These are phyloP conservation scores for Lactarius hatsudake DNA, from an alignment of 768 basidiomycete species.

Conservation along the genomic window DNA sequence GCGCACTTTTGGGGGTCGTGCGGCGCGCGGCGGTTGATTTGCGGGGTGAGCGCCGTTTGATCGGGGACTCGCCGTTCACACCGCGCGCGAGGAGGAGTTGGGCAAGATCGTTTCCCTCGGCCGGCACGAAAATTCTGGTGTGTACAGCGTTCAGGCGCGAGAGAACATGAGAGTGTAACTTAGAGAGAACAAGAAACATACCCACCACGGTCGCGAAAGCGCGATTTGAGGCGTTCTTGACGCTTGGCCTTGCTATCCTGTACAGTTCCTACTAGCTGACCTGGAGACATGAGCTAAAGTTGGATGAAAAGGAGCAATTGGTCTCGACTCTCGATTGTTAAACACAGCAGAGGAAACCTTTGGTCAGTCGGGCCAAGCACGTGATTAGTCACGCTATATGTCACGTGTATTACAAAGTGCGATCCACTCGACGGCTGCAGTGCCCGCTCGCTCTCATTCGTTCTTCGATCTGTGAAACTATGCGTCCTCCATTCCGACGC, in stretches of 20 bases:
- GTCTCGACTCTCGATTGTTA: neutral
- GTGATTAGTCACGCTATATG: neutral
- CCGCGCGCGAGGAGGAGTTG: slow-evolving; percentile 53
- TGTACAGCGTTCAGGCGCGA: neutral
- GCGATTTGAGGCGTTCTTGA: slow-evolving; percentile 57
- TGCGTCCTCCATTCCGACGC: neutral
- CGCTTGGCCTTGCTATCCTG: slow-evolving; percentile 62
- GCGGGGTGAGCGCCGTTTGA: slow-evolving; percentile 30
- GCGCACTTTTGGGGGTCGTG: neutral
- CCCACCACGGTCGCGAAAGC: slow-evolving; percentile 59
- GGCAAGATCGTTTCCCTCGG: slow-evolving; percentile 46
- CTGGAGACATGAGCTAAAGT: neutral
- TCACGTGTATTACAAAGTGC: neutral
- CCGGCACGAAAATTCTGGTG: slow-evolving; percentile 52
- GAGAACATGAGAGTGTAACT: neutral
- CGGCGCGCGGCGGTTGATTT: neutral
- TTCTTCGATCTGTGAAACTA: slow-evolving; percentile 1
- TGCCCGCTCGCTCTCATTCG: too few species aligned
- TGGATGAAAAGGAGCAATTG: neutral
- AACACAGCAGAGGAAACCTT: neutral
- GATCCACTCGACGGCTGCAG: too few species aligned
- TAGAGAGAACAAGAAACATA: slow-evolving; percentile 23
- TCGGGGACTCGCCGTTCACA: slow-evolving; percentile 47
- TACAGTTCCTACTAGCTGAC: slow-evolving; percentile 36
- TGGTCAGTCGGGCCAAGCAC: neutral